phyloP scores from a whole-genome alignment of 2,329 filamentous ascomycete species.

The Neurospora sp. region DNA sequence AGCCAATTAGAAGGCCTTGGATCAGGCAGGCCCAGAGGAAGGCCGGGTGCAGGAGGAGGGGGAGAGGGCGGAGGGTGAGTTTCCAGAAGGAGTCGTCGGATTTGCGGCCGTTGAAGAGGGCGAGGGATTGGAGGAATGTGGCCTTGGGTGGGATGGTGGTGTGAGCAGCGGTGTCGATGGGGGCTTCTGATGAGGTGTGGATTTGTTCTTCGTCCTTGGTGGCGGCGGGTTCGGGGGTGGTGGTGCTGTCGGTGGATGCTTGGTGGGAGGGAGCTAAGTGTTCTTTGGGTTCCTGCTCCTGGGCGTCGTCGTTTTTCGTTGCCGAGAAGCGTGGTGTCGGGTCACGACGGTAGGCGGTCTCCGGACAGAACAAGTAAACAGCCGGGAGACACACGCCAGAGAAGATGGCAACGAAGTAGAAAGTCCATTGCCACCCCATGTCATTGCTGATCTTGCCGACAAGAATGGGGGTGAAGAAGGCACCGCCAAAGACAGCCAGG shows the following conservation, averaged over 20 bases:
- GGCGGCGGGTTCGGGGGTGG: neutral
- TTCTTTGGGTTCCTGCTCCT: conserved; percentile 1
- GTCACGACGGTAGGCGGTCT: conserved; percentile 68
- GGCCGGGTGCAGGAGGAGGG: conserved; percentile 73
- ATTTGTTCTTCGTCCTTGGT: conserved; percentile 3
- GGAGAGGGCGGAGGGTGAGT: conserved; percentile 63
- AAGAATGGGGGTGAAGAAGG: conserved; percentile 70
- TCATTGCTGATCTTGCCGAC: conserved; percentile 74
- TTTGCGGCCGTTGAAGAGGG: conserved; percentile 73
- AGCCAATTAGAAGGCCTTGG: conserved; percentile 85
- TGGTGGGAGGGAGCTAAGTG: too few species aligned
- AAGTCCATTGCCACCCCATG: conserved; percentile 79
- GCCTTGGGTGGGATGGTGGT: conserved; percentile 35
- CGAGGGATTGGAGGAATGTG: conserved; percentile 51
- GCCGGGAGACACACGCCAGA: conserved; percentile 58
- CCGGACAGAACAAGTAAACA: conserved; percentile 71
- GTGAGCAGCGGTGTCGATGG: neutral
- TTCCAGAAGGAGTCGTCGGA: conserved; percentile 64
- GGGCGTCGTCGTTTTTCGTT: neutral
- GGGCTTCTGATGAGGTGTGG: neutral
- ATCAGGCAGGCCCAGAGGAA: conserved; percentile 73
- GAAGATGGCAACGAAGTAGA: conserved; percentile 84
- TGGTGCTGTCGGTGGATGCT: too few species aligned
- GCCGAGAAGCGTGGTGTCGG: conserved; percentile 21
- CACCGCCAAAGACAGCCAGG: conserved; percentile 46